phyloP scores from a whole-genome alignment of 2,329 filamentous ascomycete species.

The Aspergillus sclerotialis region DNA sequence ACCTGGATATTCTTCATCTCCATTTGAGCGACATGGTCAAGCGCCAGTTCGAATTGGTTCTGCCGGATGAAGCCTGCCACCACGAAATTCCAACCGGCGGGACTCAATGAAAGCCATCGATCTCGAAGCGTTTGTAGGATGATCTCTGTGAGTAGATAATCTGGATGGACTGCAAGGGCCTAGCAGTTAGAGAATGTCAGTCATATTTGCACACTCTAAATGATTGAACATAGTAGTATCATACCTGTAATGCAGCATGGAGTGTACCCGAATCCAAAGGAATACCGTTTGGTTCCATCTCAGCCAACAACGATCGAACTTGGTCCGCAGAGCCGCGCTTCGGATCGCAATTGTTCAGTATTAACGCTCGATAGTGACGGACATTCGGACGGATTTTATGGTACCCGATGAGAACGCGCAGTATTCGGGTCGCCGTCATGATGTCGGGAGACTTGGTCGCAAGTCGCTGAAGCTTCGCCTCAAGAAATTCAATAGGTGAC shows the following conservation, averaged over 20 bases:
- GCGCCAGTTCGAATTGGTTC: constrained; percentile 72
- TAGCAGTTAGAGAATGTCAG: constrained; percentile 20
- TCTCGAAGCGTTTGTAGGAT: constrained; percentile 60
- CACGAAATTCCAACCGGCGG: constrained; percentile 58
- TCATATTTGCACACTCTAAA: background rate
- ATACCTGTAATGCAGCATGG: constrained; percentile 62
- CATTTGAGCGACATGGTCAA: constrained; percentile 64
- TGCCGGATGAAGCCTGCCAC: constrained; percentile 72
- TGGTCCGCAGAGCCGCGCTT: constrained; percentile 59
- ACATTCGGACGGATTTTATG: constrained; percentile 29
- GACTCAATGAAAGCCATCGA: constrained; percentile 61
- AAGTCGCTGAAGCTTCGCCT: constrained; percentile 21
- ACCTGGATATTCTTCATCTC: constrained; percentile 48
- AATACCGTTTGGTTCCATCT: constrained; percentile 61
- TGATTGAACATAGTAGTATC: constrained; percentile 7
- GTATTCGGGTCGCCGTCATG: constrained; percentile 20
- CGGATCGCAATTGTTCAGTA: constrained; percentile 62
- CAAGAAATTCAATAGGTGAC: constrained; percentile 16
- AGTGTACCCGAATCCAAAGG: constrained; percentile 60
- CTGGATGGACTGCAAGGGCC: constrained; percentile 74
- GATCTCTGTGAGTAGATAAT: constrained; percentile 67
- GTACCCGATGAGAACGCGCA: constrained; percentile 32
- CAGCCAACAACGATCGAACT: constrained; percentile 58
- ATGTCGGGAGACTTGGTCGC: constrained; percentile 18
- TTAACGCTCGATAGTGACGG: constrained; percentile 62